Percentiles rank a stretch among this genome's conserved stretches.
These are phyloP conservation scores for Tricholoma matsutake DNA, from an alignment of 768 basidiomycete species.

Conservation along the genomic window DNA sequence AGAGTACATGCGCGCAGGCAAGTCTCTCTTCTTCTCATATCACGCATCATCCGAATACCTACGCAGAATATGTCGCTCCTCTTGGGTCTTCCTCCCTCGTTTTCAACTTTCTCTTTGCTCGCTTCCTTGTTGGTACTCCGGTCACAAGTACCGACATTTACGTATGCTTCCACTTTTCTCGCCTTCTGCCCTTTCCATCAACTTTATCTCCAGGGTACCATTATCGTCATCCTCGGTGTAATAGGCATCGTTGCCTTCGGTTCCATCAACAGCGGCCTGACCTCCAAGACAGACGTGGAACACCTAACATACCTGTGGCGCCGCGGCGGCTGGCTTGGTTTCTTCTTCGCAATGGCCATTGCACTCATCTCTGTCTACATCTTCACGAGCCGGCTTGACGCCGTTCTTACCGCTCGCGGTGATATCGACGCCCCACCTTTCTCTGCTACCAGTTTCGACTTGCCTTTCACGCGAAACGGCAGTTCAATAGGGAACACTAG, in stretches of 20 bases:
- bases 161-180: conserved; percentile 37
- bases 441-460: conserved; percentile 26
- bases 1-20: conserved; percentile 84
- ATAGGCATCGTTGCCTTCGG: conserved; percentile 88
- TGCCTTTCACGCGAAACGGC: not conserved
- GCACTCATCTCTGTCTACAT: conserved; percentile 64
- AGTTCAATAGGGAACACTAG: not conserved
- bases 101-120: conserved; percentile 95
- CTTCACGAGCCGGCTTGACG: conserved; percentile 70
- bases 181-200: not conserved
- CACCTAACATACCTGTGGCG: conserved; percentile 85
- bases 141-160: conserved; percentile 83
- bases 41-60: conserved; percentile 5
- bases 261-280: conserved; percentile 78
- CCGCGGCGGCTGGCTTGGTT: conserved; percentile 85
- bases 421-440: conserved; percentile 66
- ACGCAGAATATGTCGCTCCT: conserved; percentile 89
- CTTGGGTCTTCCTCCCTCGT: conserved; percentile 91
- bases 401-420: conserved; percentile 63
- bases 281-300: conserved; percentile 64
- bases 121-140: conserved; percentile 82
- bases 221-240: conserved; percentile 80
- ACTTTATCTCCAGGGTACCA: conserved; percentile 56
- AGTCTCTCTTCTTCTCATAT: conserved; percentile 15
- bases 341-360: conserved; percentile 77